These are phyloP conservation scores for Colletotrichum sojae DNA, from an alignment of 2,329 filamentous ascomycete species.

Conservation along the genomic window DNA sequence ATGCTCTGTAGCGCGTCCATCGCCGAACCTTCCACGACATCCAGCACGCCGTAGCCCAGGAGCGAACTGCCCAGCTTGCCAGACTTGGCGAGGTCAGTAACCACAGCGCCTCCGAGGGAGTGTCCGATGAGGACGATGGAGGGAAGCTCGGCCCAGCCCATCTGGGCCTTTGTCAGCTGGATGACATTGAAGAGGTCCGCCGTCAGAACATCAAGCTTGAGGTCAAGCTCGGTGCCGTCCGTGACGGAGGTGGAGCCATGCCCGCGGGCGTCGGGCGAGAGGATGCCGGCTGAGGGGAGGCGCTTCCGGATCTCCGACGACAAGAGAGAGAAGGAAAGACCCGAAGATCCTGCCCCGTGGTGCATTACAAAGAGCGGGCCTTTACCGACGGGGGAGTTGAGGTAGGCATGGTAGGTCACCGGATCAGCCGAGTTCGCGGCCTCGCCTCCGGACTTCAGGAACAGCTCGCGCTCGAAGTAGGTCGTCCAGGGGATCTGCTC, in stretches of 20 bases:
- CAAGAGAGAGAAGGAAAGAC: conserved; percentile 86
- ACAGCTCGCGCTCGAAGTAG: conserved; percentile 92
- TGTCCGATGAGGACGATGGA: conserved; percentile 89
- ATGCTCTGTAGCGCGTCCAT: conserved; percentile 96
- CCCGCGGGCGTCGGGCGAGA: conserved; percentile 88
- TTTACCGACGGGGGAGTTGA: conserved; percentile 82
- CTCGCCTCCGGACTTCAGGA: conserved; percentile 64
- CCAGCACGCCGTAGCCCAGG: conserved; percentile 89
- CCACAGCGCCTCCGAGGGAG: conserved; percentile 91
- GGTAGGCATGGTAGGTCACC: conserved; percentile 86
- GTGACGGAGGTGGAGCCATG: conserved; percentile 81
- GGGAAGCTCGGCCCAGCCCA: conserved; percentile 82
- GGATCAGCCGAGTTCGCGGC: conserved; percentile 44
- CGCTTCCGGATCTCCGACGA: conserved; percentile 82
- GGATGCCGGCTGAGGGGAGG: conserved; percentile 84
- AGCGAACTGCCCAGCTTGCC: conserved; percentile 76
- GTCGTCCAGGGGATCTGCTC: conserved; percentile 86
- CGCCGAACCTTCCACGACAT: conserved; percentile 95
- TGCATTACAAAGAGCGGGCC: conserved; percentile 93
- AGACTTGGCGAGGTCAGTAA: conserved; percentile 84
- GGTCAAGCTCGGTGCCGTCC: conserved; percentile 65
- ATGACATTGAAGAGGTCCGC: conserved; percentile 81
- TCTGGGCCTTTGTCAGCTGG: conserved; percentile 73
- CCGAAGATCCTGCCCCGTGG: conserved; percentile 94
- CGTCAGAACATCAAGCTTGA: conserved; percentile 80